Base-by-base conservation (phyloP, 1,284 basidiomycete genomes). In the Paramarasmius palmivorus region DNA sequence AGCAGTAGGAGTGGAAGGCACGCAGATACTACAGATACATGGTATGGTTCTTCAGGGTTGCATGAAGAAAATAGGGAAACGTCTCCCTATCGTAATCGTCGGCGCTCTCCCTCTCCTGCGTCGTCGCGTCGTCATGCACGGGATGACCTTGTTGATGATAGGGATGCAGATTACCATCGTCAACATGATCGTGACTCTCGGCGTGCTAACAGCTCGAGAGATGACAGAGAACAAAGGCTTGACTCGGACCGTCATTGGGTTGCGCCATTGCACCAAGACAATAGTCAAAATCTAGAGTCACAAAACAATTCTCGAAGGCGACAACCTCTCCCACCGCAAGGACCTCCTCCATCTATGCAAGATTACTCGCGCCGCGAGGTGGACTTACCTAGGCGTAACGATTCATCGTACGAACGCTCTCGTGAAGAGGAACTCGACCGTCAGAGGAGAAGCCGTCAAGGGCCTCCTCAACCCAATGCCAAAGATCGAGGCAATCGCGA, bases 161-260 rank as follows among this genome's bases (percentile, higher is more conserved):
- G 62, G 23, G 62, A 62, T 42, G 52, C 62, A 41, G 58, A 60
- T 55, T 45, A 44, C 41, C 57, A 65, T 19, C 62, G 59, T 53
- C 53, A 61, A 22, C 52, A 51, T 39, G 47, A 41, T 14, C 63
- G 60, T 42, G 60, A 59, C 35, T 52, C 58, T 38, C 61, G 64
- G 20, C 49, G 64, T 61, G 52, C 50, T 55, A 62, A 63, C 65
- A 64, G 68, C 68, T 68, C 68, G 61, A 38, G 62, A 63, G 67
- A 68, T 49, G 49, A 64, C 49, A 60, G 52, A 50, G 56, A 62
- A 54, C 62, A 50, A 44, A 35, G 55, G 26, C 64, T 57, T 42
- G 59, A 56, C 49, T 63, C 68, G 57, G 64, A 68, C 50, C 69
- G 68, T 25, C 70, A 68, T 55, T 68, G 65, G 61, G 53, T 51